Evolutionary conservation across 1,139 yeast species (phyloP).

Genomic region (Pichia sp.): DNA sequence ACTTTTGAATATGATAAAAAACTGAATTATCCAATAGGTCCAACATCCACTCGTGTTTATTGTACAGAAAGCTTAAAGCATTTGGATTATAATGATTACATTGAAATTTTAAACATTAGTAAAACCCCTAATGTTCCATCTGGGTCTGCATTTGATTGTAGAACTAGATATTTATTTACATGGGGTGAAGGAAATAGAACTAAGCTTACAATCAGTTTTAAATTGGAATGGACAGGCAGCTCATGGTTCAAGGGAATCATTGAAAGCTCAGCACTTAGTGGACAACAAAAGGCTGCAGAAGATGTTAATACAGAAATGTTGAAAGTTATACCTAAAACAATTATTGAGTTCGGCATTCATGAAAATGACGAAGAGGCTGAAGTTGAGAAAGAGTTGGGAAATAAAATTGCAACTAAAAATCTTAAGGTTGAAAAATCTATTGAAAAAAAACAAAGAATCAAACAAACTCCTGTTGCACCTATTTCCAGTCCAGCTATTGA

Average conservation of each 20-base stretch:
- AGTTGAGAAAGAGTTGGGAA: neutral
- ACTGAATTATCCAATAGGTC: conserved; percentile 51
- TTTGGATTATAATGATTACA: conserved; percentile 28
- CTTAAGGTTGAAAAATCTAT: neutral
- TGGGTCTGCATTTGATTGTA: conserved; percentile 48
- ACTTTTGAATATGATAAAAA: conserved; percentile 40
- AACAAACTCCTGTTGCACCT: neutral
- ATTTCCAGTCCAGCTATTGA: neutral
- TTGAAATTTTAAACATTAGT: conserved; percentile 32
- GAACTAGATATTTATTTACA: conserved; percentile 42
- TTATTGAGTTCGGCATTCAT: conserved; percentile 6
- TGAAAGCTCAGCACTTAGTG: conserved; percentile 45
- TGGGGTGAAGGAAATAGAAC: conserved; percentile 46
- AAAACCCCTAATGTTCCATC: conserved; percentile 57
- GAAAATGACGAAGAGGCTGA: conserved; percentile 1
- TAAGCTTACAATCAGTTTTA: conserved; percentile 38
- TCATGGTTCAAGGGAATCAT: conserved; percentile 54
- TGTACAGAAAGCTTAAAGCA: conserved; percentile 42
- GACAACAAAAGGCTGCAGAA: conserved; percentile 37
- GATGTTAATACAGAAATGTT: conserved; percentile 15
- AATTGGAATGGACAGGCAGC: conserved; percentile 48
- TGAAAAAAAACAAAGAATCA: neutral
- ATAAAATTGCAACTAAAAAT: neutral
- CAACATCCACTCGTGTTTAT: conserved; percentile 49
- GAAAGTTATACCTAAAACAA: conserved; percentile 8